Evolutionary conservation across 305 asterid species (phyloP).

Genomic region (Fraxinus greggii): DNA sequence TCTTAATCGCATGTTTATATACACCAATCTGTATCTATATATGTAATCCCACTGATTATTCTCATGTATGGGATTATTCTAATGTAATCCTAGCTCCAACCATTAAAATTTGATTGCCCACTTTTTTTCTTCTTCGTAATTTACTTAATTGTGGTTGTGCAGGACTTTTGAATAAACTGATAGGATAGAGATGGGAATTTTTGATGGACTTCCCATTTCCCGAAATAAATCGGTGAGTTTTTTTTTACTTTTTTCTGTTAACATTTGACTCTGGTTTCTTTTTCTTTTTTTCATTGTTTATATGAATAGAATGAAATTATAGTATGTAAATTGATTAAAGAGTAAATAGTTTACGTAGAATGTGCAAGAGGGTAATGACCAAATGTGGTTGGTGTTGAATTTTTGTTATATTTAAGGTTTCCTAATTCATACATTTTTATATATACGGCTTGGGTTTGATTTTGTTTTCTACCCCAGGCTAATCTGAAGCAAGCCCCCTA

Average conservation of each 20-base stretch:
- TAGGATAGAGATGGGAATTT: slow-evolving; percentile 68
- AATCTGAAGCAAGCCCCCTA: neutral
- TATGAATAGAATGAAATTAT: neutral
- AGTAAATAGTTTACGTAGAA: neutral
- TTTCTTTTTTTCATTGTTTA: neutral
- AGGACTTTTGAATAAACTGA: slow-evolving; percentile 45
- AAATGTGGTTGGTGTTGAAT: slow-evolving; percentile 18
- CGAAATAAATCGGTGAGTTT: slow-evolving; percentile 76
- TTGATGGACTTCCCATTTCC: slow-evolving; percentile 91
- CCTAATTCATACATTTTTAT: no score
- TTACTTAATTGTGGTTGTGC: neutral
- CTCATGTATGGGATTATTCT: neutral
- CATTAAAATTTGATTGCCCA: neutral
- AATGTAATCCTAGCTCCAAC: slow-evolving; percentile 9
- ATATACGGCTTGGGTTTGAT: neutral
- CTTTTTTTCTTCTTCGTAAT: neutral
- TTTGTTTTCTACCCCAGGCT: neutral
- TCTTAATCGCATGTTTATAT: neutral
- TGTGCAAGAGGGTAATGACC: neutral
- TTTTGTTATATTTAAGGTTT: neutral
- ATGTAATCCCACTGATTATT: neutral
- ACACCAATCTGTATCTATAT: neutral
- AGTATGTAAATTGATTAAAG: neutral
- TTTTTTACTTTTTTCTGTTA: slow-evolving; percentile 12
- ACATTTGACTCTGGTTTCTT: neutral